These are phyloP conservation scores for Dictyostelium brefeldianum DNA, from an alignment of 78 protist species.

Conservation along the genomic window DNA sequence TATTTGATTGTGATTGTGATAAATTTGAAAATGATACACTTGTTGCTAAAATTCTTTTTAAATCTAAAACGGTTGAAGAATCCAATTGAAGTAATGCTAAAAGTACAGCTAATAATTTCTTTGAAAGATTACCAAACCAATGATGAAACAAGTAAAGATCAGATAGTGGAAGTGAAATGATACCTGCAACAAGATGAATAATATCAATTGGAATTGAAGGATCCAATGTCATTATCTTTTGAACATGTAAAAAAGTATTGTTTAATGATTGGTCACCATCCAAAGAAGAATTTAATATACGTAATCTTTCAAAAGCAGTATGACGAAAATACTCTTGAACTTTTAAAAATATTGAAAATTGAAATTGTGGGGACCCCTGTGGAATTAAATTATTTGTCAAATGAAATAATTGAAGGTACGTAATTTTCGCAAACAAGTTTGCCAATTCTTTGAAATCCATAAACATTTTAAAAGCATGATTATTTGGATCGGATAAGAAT, in stretches of 20 bases:
- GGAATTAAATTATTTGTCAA: slow-evolving; percentile 83
- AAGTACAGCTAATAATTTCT: slow-evolving; percentile 59
- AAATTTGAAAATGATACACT: slow-evolving; percentile 19
- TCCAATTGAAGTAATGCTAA: slow-evolving; percentile 75
- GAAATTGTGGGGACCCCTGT: slow-evolving; percentile 79
- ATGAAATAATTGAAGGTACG: slow-evolving; percentile 69
- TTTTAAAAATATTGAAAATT: slow-evolving; percentile 45
- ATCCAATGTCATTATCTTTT: slow-evolving; percentile 62
- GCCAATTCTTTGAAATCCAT: slow-evolving; percentile 79
- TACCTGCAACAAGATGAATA: slow-evolving; percentile 69
- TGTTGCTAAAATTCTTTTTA: slow-evolving; percentile 49
- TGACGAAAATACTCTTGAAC: slow-evolving; percentile 70
- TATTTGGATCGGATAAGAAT: slow-evolving; percentile 38
- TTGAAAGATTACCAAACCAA: slow-evolving; percentile 69
- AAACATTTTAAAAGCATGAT: slow-evolving; percentile 76
- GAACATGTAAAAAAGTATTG: slow-evolving; percentile 25
- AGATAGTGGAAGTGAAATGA: slow-evolving; percentile 37
- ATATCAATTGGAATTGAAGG: slow-evolving; percentile 75
- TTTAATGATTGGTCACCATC: not conserved
- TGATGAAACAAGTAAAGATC: slow-evolving; percentile 52
- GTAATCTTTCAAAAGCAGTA: slow-evolving; percentile 19
- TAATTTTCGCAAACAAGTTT: slow-evolving; percentile 27
- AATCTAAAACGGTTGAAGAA: slow-evolving; percentile 45
- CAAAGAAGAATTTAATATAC: not conserved
- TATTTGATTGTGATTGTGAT: not conserved